phyloP scores from a whole-genome alignment of 1,139 yeast species.

The Nakaseomyces uthaithaninus region DNA sequence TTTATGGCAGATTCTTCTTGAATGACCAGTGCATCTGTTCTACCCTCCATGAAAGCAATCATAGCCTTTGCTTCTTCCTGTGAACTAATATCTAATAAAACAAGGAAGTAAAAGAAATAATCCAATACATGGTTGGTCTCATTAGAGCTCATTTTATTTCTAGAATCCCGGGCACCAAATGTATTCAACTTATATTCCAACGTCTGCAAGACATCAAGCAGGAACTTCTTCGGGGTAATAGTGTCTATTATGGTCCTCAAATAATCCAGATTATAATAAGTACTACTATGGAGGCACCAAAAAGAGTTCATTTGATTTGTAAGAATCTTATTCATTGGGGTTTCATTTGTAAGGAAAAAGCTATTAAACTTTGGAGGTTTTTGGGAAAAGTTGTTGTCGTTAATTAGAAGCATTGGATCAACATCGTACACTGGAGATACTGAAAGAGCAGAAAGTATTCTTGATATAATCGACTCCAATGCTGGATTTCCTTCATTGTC shows the following conservation, averaged over 20 bases:
- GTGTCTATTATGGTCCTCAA: conserved; percentile 23
- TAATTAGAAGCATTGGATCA: conserved; percentile 21
- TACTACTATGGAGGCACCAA: conserved; percentile 33
- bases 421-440: conserved; percentile 26
- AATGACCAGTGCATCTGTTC: conserved; percentile 5
- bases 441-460: conserved; percentile 19
- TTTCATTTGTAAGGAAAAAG: conserved; percentile 25
- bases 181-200: conserved; percentile 23
- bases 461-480: conserved; percentile 23
- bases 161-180: conserved; percentile 23
- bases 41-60: conserved; percentile 20
- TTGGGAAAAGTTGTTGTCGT: conserved; percentile 25
- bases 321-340: conserved; percentile 29
- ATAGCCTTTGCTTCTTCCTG: conserved; percentile 22
- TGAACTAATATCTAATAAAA: conserved; percentile 24
- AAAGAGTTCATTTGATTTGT: conserved; percentile 32
- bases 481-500: conserved; percentile 26
- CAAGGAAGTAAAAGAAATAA: conserved; percentile 28
- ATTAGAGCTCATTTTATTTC: conserved; percentile 19
- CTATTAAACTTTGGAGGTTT: conserved; percentile 24
- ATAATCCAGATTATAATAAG: conserved; percentile 31
- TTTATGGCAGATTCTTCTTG: conserved; percentile 9
- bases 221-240: conserved; percentile 24
- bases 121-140: conserved; percentile 26
- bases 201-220: conserved; percentile 25